phyloP scores from a whole-genome alignment of 805 yeast genomes.

The Scheffersomyces ergatensis region DNA sequence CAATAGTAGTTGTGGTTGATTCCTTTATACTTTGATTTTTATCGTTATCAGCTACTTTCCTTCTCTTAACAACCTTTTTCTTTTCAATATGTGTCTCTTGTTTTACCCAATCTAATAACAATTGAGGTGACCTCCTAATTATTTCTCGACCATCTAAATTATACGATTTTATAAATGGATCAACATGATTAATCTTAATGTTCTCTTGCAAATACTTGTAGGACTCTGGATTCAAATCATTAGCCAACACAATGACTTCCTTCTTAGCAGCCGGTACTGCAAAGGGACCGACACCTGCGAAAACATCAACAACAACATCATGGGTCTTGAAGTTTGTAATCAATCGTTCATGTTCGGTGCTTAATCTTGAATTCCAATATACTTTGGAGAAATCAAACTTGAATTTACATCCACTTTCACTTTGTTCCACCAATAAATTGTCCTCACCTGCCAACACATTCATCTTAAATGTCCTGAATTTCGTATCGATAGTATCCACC shows the following conservation, averaged over 20 bases:
- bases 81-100: constrained; percentile 29
- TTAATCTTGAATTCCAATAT: constrained; percentile 95
- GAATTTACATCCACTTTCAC: constrained; percentile 83
- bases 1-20: constrained; percentile 9
- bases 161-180: constrained; percentile 54
- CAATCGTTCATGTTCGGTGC: constrained; percentile 88
- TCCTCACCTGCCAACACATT: constrained; percentile 85
- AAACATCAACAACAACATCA: constrained; percentile 86
- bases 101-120: constrained; percentile 47
- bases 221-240: constrained; percentile 90
- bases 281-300: constrained; percentile 99
- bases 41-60: constrained; percentile 36
- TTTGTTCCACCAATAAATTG: constrained; percentile 76
- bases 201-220: constrained; percentile 68
- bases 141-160: constrained; percentile 84
- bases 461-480: constrained; percentile 91
- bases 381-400: constrained; percentile 89
- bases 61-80: constrained; percentile 31
- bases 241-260: constrained; percentile 77
- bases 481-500: constrained; percentile 79
- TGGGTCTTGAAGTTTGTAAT: constrained; percentile 59
- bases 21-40: constrained; percentile 20
- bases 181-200: constrained; percentile 60
- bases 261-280: constrained; percentile 94
- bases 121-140: constrained; percentile 57